Evolutionary conservation across 2,329 filamentous ascomycete genomes (phyloP).

Genomic region (Acrocalymma vagum): DNA sequence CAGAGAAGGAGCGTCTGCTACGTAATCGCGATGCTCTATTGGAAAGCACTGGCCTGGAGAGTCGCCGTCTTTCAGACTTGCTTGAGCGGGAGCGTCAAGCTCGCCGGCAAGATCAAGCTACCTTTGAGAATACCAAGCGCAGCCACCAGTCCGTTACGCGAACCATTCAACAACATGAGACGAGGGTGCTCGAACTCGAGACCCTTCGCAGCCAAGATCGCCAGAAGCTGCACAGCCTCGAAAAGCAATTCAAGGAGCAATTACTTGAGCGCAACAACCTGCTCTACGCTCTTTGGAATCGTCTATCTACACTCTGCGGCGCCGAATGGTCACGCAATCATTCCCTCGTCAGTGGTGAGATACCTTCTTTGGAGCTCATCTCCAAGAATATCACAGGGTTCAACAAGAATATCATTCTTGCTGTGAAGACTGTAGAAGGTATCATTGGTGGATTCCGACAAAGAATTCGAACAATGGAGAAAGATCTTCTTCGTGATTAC

Average conservation of each 20-base stretch:
- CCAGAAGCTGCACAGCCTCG: slow-evolving; percentile 76
- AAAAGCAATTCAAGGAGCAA: slow-evolving; percentile 85
- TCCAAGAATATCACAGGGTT: slow-evolving; percentile 87
- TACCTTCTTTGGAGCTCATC: slow-evolving; percentile 86
- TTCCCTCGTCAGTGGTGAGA: slow-evolving; percentile 84
- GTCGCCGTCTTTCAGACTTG: slow-evolving; percentile 82
- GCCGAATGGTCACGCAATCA: slow-evolving; percentile 92
- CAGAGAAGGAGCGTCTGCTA: slow-evolving; percentile 91
- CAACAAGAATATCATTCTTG: slow-evolving; percentile 85
- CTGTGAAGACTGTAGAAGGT: slow-evolving; percentile 85
- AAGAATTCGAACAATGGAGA: slow-evolving; percentile 85
- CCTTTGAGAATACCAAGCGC: slow-evolving; percentile 88
- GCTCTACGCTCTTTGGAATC: slow-evolving; percentile 88
- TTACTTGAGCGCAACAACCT: slow-evolving; percentile 89
- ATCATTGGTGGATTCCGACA: slow-evolving; percentile 80
- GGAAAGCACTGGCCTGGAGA: slow-evolving; percentile 88
- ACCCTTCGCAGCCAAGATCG: slow-evolving; percentile 79
- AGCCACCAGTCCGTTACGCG: slow-evolving; percentile 87
- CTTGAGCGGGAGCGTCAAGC: slow-evolving; percentile 89
- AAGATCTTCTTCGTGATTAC: slow-evolving; percentile 90
- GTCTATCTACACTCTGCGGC: slow-evolving; percentile 84
- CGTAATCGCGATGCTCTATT: slow-evolving; percentile 88
- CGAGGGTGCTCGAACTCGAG: slow-evolving; percentile 86
- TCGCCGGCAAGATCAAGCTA: slow-evolving; percentile 85
- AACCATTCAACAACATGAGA: slow-evolving; percentile 84